phyloP scores from a whole-genome alignment of 371 early-diverging fungal species.

The Rhizopus arrhizus region DNA sequence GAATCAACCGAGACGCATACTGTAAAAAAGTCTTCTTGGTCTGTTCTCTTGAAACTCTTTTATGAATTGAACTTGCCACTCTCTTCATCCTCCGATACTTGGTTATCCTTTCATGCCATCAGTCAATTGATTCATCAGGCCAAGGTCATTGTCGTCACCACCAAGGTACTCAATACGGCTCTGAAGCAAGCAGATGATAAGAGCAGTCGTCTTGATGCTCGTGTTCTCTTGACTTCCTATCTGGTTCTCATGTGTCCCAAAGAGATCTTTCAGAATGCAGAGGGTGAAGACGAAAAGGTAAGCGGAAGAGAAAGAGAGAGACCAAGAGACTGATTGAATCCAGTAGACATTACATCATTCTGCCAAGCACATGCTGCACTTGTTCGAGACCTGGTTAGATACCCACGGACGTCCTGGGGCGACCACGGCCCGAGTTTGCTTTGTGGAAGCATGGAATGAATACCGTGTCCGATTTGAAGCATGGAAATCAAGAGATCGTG shows the following conservation, averaged over 20 bases:
- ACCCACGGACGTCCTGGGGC: constrained; percentile 32
- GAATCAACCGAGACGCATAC: neutral
- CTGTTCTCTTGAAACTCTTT: constrained; percentile 21
- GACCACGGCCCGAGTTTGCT: constrained; percentile 35
- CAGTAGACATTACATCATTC: constrained; percentile 39
- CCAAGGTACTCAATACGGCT: constrained; percentile 33
- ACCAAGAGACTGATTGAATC: neutral
- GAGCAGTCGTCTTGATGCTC: constrained; percentile 49
- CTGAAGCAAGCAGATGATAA: constrained; percentile 33
- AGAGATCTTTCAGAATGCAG: constrained; percentile 53
- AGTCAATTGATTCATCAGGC: constrained; percentile 31
- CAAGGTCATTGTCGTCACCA: constrained; percentile 39
- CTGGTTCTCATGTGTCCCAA: constrained; percentile 68
- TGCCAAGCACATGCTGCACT: constrained; percentile 51
- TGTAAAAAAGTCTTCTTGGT: constrained; percentile 26
- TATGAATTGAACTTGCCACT: constrained; percentile 33
- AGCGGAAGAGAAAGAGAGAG: constrained; percentile 1
- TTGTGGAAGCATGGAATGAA: constrained; percentile 54
- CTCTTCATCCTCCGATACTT: constrained; percentile 27
- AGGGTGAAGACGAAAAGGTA: constrained; percentile 62
- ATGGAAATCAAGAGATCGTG: constrained; percentile 73
- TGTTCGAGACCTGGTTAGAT: constrained; percentile 61
- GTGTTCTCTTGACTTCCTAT: constrained; percentile 68
- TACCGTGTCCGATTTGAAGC: constrained; percentile 67
- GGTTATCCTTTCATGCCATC: constrained; percentile 38